phyloP scores from a whole-genome alignment of 768 basidiomycete species.

The Roridomyces roridus region DNA sequence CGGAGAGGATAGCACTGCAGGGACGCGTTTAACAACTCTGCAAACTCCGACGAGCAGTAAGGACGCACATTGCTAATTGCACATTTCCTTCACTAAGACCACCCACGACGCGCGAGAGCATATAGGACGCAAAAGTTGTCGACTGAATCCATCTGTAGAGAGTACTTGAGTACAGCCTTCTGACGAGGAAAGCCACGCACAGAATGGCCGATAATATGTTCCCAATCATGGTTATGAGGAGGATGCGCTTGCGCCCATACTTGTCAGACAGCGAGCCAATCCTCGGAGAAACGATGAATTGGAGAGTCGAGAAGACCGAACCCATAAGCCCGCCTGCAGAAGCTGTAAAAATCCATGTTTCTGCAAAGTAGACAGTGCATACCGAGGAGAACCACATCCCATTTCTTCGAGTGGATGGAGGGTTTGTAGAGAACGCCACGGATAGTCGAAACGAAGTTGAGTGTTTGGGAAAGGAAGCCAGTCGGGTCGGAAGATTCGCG shows the following conservation, averaged over 20 bases:
- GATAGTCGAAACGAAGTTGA: conserved; percentile 68
- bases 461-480: conserved; percentile 76
- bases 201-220: conserved; percentile 90
- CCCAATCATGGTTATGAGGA: conserved; percentile 89
- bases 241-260: conserved; percentile 85
- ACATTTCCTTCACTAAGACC: conserved; percentile 98
- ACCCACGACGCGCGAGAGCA: conserved; percentile 89
- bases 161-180: neutral
- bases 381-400: conserved; percentile 96
- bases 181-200: conserved; percentile 50
- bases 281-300: conserved; percentile 82
- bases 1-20: conserved; percentile 88
- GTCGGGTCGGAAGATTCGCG: conserved; percentile 74
- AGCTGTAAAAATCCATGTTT: neutral
- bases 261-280: conserved; percentile 88
- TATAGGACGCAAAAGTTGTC: conserved; percentile 88
- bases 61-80: conserved; percentile 87
- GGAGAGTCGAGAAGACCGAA: conserved; percentile 89
- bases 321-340: conserved; percentile 85
- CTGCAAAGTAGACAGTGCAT: conserved; percentile 21
- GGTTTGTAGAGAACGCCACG: conserved; percentile 71
- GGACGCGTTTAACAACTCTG: conserved; percentile 4
- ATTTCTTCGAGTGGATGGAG: conserved; percentile 68
- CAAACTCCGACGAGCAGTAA: neutral
- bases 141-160: conserved; percentile 82